phyloP scores from a whole-genome alignment of 768 basidiomycete species.

The Lentinula aciculospora region DNA sequence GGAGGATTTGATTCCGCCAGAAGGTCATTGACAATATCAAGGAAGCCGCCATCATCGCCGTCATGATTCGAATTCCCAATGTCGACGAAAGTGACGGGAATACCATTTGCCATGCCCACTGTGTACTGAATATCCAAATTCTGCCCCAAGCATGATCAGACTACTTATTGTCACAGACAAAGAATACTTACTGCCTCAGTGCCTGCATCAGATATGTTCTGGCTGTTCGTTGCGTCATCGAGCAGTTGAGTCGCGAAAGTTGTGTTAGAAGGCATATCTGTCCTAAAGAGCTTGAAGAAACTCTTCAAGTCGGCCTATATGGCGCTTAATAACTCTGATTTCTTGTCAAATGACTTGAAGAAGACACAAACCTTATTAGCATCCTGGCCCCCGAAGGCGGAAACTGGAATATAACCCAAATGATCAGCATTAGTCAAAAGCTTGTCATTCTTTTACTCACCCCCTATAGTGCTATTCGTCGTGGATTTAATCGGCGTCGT shows the following conservation, averaged over 20 bases:
- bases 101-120: constrained; percentile 19
- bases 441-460: neutral
- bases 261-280: constrained; percentile 19
- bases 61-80: constrained; percentile 15
- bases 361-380: constrained; percentile 11
- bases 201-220: constrained; percentile 18
- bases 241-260: constrained; percentile 18
- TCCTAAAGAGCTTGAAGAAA: constrained; percentile 19
- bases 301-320: constrained; percentile 13
- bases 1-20: constrained; percentile 16
- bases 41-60: constrained; percentile 13
- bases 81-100: constrained; percentile 19
- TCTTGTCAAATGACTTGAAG: too few relatives aligned
- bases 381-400: constrained; percentile 15
- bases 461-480: constrained; percentile 10
- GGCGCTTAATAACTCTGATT: neutral
- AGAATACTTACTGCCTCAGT: constrained; percentile 19
- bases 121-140: constrained; percentile 16
- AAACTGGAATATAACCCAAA: constrained; percentile 13
- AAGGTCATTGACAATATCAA: constrained; percentile 7
- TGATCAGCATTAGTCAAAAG: neutral
- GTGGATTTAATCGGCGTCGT: constrained; percentile 16
- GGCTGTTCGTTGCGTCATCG: constrained; percentile 22
- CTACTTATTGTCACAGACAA: neutral
- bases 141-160: constrained; percentile 7